phyloP scores from a whole-genome alignment of 331 rosid species.

The Pyracantha coccinea region DNA sequence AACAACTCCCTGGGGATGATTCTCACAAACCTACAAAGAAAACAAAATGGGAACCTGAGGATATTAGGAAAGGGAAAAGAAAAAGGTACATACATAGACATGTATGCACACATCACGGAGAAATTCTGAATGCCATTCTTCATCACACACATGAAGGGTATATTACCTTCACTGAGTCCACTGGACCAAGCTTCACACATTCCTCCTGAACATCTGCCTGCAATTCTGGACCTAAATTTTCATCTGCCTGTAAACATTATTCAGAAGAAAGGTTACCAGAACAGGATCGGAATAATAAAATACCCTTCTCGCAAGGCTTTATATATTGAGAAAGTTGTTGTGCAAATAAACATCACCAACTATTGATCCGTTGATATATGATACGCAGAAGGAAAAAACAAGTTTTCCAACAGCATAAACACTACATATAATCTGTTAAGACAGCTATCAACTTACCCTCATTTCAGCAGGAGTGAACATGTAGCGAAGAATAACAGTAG shows the following conservation, averaged over 20 bases:
- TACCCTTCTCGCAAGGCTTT: neutral
- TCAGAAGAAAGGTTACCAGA: neutral
- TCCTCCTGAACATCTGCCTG: constrained; percentile 89
- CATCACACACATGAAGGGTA: neutral
- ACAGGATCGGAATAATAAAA: neutral
- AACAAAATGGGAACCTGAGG: constrained; percentile 2
- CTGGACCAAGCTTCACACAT: constrained; percentile 70
- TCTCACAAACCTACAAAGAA: constrained; percentile 70
- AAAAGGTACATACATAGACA: neutral
- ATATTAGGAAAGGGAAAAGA: neutral
- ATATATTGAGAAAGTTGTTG: neutral
- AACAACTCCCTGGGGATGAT: constrained; percentile 95
- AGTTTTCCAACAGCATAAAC: neutral
- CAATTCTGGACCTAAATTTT: constrained; percentile 57
- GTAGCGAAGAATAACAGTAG: constrained; percentile 69
- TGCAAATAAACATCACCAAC: neutral
- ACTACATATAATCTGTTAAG: too few species aligned
- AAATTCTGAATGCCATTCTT: neutral
- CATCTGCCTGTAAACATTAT: constrained; percentile 57
- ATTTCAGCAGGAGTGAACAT: constrained; percentile 87
- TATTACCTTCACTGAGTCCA: constrained; percentile 72
- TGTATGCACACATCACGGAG: neutral
- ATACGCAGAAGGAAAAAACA: neutral
- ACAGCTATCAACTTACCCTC: constrained; percentile 41
- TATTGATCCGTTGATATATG: neutral